Evolutionary conservation across 2,329 filamentous ascomycete genomes (phyloP).

Genomic region (Xylariaceae sp.): DNA sequence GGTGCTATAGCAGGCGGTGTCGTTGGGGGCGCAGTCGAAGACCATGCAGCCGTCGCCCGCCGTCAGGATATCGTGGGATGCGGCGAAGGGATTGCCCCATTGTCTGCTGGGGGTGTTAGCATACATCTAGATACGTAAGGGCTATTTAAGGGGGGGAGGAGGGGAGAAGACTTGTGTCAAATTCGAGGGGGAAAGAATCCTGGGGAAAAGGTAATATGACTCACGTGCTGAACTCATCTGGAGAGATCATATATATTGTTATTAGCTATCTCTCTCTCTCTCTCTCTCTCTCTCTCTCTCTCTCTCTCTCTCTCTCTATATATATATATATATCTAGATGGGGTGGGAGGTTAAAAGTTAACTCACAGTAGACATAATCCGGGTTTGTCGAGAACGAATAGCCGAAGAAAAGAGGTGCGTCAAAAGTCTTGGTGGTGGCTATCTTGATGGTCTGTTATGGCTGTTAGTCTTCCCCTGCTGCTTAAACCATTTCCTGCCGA

Average conservation of each 20-base stretch:
- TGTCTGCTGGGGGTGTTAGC: conserved; percentile 22
- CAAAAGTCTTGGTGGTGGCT: conserved; percentile 34
- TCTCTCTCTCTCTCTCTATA: too few relatives aligned
- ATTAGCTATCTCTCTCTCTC: too few relatives aligned
- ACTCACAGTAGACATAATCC: conserved; percentile 38
- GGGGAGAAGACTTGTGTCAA: background rate
- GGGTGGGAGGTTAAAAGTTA: background rate
- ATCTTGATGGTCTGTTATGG: conserved; percentile 38
- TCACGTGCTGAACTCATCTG: conserved; percentile 37
- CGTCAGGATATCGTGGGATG: conserved; percentile 33
- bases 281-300: too few relatives aligned
- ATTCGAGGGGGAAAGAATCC: too few relatives aligned
- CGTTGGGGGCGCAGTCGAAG: conserved; percentile 36
- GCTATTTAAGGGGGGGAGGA: background rate
- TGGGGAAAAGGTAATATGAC: conserved; percentile 3
- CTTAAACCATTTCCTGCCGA: background rate
- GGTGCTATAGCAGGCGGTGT: conserved; percentile 38
- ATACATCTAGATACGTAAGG: background rate
- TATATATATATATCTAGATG: background rate
- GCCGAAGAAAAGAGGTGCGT: conserved; percentile 37
- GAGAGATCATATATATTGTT: background rate
- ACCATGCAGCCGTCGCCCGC: conserved; percentile 34
- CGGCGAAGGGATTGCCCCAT: conserved; percentile 39
- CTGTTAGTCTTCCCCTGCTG: background rate
- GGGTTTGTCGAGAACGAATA: conserved; percentile 36